Evolutionary conservation across 2,329 filamentous ascomycete species (phyloP), one percentile per base, ranked within the genome.

Genomic region (Dichotomopilus funicola): DNA sequence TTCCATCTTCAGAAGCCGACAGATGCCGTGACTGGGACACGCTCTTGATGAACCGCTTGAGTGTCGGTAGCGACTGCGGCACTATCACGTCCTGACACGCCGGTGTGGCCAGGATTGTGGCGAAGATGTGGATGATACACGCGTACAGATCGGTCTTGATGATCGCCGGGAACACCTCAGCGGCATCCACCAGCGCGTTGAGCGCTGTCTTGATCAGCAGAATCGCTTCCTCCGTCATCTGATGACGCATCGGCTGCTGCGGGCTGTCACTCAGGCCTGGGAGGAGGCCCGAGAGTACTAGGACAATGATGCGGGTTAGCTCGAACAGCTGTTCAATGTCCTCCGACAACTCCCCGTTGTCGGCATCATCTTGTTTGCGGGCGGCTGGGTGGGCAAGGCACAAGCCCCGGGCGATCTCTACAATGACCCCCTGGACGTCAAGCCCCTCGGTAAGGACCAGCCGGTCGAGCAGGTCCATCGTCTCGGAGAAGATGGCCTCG

Each of bases 301-400:
- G 78, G 12, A 97, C 92, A 60, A 97, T 96, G 67, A 96, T 96
- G 61, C 94, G 83, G 0, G 94, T 99, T 47, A 99, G 78, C 71
- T 99, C 94, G 65, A 99, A 99, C 0, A 99, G 79, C 71, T 99
- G 94, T 67, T 99, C 94, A 60, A 99, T 96, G 67, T 99, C 94
- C 66, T 99, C 94, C 0, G 90, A 95, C 9, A 99, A 75, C 68
- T 94, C 87, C 12, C 86, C 85, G 51, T 91, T 88, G 41, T 86
- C 83, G 35, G 79, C 74, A 59, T 81, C 78, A 60, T 83, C 78
- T 49, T 81, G 78, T 62, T 82, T 83, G 59, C 89, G 83, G 2
- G 94, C 92, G 1, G 91, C 95, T 2, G 92, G 92, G 70, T 99
- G 94, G 2, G 89, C 87, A 13, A 97, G 80, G 64, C 92, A 96